Base-by-base conservation (phyloP, 2,329 filamentous ascomycete genomes). In the Trichoderma pleuroti region DNA sequence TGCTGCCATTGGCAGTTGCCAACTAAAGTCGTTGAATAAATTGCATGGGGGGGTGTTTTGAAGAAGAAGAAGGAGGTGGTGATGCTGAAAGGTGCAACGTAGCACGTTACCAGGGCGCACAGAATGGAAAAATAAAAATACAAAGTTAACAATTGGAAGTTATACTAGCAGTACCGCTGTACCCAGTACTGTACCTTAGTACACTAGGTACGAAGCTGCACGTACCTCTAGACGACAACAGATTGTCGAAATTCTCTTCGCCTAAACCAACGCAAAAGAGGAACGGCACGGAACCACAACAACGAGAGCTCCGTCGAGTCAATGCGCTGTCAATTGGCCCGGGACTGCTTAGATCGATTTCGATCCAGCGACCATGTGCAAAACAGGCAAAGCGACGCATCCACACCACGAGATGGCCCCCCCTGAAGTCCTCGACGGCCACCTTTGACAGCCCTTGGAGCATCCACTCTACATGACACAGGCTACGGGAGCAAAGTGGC, bases 381-480 rank as follows among this genome's bases (percentile, higher is more conserved):
- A 57, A 67, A 46, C 26, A 32, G 64, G 64, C 64, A 66, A 66
- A 26, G 49, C 52, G 24, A 56, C 32, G 18, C 63, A 54, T 14
- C 63, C 11, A 28, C 42, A 54, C 49, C 21, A 26, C 49, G 34
- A 24, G 42, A 49, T 49, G 9, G 18, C n/a, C 10, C 32, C 34
- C 62, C 52, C 52, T 67, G 64, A 59, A 67, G 32, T 57, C 39
- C 54, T 57, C 52, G 36, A 57, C 24, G n/a, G 12, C 26, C 34
- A 14, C 34, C 24, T 63, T 67, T 67, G 64, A 67, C 64, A 67
- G 64, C 64, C 24, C 63, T 66, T 54, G 64, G 64, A 57, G 64
- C 11, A 52, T n/a, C 46, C 26, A 67, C 64, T 57, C 49, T 42
- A 57, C 64, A 26, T 67, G 52, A 67, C 52, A 67, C 64, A 57